Percentiles rank a stretch among this genome's conserved stretches.
These are phyloP conservation scores for Rubus idaeus DNA, from an alignment of 306 rosid genomes.

Conservation along the genomic window DNA sequence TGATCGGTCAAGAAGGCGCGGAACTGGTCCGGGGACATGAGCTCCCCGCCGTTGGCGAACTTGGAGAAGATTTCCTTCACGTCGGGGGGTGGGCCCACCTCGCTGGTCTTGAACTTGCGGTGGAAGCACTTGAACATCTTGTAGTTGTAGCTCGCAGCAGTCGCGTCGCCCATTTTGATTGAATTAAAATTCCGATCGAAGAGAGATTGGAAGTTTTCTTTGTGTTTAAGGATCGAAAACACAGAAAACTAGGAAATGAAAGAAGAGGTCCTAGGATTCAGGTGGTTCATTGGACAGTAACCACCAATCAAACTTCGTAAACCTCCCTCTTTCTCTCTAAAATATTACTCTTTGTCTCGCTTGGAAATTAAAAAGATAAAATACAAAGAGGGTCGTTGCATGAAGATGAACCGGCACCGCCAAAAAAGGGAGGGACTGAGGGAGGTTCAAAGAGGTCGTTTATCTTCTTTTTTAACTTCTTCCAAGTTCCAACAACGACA, in stretches of 20 bases:
- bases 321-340: no score
- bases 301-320: background rate
- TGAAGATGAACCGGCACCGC: slow-evolving; percentile 4
- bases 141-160: slow-evolving; percentile 47
- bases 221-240: background rate
- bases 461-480: background rate
- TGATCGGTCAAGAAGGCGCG: slow-evolving; percentile 46
- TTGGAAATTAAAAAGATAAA: background rate
- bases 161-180: slow-evolving; percentile 12
- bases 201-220: background rate
- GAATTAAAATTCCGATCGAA: no score
- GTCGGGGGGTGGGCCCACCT: slow-evolving; percentile 64
- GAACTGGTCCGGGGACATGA: slow-evolving; percentile 57
- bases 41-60: slow-evolving; percentile 36
- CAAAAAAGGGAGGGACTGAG: background rate
- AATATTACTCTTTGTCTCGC: background rate
- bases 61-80: slow-evolving; percentile 46
- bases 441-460: background rate
- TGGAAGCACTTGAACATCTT: slow-evolving; percentile 60
- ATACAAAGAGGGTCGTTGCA: background rate
- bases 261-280: slow-evolving; percentile 5
- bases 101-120: slow-evolving; percentile 60
- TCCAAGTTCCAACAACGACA: no score
- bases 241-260: background rate
- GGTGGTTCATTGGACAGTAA: slow-evolving; percentile 2